Evolutionary conservation across 345 rosid genomes (phyloP).

Genomic region (Toxicodendron radicans): DNA sequence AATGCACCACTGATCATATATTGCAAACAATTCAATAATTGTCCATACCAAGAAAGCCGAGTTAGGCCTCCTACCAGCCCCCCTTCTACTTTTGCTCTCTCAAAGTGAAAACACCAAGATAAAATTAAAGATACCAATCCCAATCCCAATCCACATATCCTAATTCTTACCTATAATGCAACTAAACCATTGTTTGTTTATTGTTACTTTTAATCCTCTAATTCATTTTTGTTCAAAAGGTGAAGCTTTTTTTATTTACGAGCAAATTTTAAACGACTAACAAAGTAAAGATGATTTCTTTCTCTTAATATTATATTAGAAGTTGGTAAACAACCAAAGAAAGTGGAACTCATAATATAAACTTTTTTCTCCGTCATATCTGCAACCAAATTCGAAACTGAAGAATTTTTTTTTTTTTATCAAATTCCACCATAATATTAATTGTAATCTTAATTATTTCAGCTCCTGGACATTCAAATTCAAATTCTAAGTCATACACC

Average conservation of each 20-base stretch:
- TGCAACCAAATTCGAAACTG: background rate
- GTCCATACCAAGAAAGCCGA: background rate
- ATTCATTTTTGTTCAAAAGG: background rate
- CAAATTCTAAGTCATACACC: too few species aligned
- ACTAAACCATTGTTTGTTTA: conserved; percentile 8
- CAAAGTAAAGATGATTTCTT: background rate
- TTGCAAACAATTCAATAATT: conserved; percentile 12
- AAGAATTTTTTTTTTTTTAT: too few species aligned
- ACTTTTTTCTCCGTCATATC: background rate
- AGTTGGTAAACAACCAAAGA: background rate
- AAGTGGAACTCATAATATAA: too few species aligned
- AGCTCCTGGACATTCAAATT: too few species aligned
- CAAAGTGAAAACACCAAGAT: background rate
- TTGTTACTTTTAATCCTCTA: background rate
- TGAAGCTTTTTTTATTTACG: background rate
- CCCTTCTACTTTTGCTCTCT: background rate
- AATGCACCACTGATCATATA: background rate
- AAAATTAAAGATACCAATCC: too few species aligned
- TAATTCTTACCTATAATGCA: background rate
- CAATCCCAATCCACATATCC: background rate
- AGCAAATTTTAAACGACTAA: background rate
- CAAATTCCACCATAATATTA: too few species aligned
- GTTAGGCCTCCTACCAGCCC: background rate
- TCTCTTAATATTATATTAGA: background rate
- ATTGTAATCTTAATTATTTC: too few species aligned